Percentiles rank a stretch among this genome's conserved stretches.
Conservation (phyloP, 1,139 yeast genomes). For the Protomyces gravidus region DNA sequence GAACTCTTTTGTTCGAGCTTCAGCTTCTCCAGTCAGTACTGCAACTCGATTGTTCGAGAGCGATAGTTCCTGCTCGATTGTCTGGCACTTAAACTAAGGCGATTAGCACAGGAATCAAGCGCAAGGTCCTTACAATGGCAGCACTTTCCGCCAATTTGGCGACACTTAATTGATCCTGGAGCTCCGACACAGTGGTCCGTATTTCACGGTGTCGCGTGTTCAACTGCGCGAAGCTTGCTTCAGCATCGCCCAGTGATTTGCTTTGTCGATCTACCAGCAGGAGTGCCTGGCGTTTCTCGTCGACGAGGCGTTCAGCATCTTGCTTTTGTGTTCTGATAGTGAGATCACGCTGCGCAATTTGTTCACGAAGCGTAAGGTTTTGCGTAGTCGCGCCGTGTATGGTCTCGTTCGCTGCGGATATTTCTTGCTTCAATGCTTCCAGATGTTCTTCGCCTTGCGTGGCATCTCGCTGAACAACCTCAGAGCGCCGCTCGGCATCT, state of each 20-base stretch:
- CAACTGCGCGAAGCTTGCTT: slow-evolving; percentile 51
- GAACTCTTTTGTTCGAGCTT: slow-evolving; percentile 42
- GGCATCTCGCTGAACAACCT: slow-evolving; percentile 2
- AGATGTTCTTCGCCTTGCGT: slow-evolving; percentile 4
- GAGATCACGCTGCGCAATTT: not conserved
- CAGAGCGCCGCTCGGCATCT: not conserved
- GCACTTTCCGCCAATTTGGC: slow-evolving; percentile 41
- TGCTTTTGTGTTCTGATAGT: slow-evolving; percentile 28
- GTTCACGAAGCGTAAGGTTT: not conserved
- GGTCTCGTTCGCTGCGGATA: not conserved
- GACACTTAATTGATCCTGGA: slow-evolving; percentile 44
- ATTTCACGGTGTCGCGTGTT: slow-evolving; percentile 49
- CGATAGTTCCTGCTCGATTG: slow-evolving; percentile 43
- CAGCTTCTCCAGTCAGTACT: slow-evolving; percentile 44
- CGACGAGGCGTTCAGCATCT: slow-evolving; percentile 32
- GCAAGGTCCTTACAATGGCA: slow-evolving; percentile 41
- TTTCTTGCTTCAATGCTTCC: not conserved
- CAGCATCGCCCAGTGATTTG: slow-evolving; percentile 50
- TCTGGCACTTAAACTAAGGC: slow-evolving; percentile 39
- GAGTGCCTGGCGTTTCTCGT: slow-evolving; percentile 45
- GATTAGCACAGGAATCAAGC: not conserved
- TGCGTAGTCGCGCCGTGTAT: not conserved
- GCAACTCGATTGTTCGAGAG: slow-evolving; percentile 42
- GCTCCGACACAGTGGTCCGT: slow-evolving; percentile 44
- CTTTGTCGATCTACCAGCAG: slow-evolving; percentile 47